These are phyloP conservation scores for Curvularia spicifera DNA, from an alignment of 2,329 filamentous ascomycete species.

Conservation along the genomic window DNA sequence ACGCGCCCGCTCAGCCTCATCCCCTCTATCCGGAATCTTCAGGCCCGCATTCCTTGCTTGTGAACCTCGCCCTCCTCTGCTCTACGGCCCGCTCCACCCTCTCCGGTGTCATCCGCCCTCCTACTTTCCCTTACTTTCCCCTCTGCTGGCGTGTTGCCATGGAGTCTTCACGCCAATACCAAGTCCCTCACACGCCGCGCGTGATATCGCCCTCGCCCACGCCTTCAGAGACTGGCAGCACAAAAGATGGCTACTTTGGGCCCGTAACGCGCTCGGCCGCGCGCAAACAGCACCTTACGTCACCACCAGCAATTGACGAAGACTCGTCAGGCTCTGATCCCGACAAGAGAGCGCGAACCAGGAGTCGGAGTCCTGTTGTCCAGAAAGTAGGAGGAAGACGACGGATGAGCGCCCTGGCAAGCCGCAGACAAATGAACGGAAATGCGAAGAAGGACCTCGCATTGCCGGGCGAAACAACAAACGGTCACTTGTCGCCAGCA, in stretches of 20 bases:
- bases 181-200: constrained; percentile 78
- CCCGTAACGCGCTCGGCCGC: constrained; percentile 80
- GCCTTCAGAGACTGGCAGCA: constrained; percentile 55
- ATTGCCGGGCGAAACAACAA: constrained; percentile 56
- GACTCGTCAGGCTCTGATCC: constrained; percentile 62
- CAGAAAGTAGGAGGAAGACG: constrained; percentile 46
- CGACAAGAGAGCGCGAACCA: constrained; percentile 67
- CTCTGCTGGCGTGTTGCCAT: constrained; percentile 50
- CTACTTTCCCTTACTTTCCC: constrained; percentile 66
- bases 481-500: constrained; percentile 73
- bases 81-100: constrained; percentile 50
- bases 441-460: constrained; percentile 49
- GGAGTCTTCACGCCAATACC: constrained; percentile 58
- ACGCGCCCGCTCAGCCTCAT: constrained; percentile 28
- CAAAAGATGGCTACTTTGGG: constrained; percentile 68
- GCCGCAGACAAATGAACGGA: constrained; percentile 51
- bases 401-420: constrained; percentile 61
- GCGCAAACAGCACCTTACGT: constrained; percentile 61
- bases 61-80: constrained; percentile 36
- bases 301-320: constrained; percentile 68
- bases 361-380: constrained; percentile 72
- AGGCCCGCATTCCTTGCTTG: constrained; percentile 28
- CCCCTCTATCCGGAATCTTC: constrained; percentile 16
- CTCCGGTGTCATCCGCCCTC: constrained; percentile 62
- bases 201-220: constrained; percentile 86